Evolutionary conservation across 495 filamentous ascomycete species (phyloP).

Genomic region (Chaetomium fimeti): DNA sequence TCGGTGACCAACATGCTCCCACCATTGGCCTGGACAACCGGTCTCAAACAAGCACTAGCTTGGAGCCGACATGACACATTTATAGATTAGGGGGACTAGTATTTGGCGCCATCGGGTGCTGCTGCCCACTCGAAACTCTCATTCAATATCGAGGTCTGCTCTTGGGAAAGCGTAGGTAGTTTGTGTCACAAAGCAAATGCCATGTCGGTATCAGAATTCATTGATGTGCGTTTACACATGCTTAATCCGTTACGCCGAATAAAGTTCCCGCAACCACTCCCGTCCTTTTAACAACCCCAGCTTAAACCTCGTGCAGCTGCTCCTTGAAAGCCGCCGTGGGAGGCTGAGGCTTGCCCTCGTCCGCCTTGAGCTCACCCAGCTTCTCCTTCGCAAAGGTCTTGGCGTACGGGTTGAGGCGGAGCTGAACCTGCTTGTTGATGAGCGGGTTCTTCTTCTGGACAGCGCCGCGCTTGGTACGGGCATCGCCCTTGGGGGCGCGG

Average conservation of each 20-base stretch:
- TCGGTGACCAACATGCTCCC: background rate
- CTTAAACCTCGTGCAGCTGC: slow-evolving; percentile 44
- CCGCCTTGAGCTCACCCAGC: slow-evolving; percentile 44
- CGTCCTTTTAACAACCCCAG: slow-evolving; percentile 18
- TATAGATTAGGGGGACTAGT: background rate
- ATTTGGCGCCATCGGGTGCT: slow-evolving; percentile 1
- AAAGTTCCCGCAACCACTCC: slow-evolving; percentile 35
- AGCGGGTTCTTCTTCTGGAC: slow-evolving; percentile 99
- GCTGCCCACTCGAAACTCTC: slow-evolving; percentile 12
- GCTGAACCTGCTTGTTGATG: slow-evolving; percentile 93
- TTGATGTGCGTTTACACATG: slow-evolving; percentile 37
- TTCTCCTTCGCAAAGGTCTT: slow-evolving; percentile 74
- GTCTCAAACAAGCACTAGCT: background rate
- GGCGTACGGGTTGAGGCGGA: slow-evolving; percentile 96
- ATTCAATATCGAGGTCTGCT: slow-evolving; percentile 15
- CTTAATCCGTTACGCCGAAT: slow-evolving; percentile 42
- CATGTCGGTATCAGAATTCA: slow-evolving; percentile 41
- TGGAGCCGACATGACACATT: background rate
- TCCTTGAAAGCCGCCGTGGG: slow-evolving; percentile 40
- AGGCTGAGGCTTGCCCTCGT: slow-evolving; percentile 40
- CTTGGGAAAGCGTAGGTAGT: slow-evolving; percentile 8
- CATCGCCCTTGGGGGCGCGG: slow-evolving; percentile 80
- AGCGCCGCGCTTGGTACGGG: slow-evolving; percentile 80
- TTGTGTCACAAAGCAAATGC: slow-evolving; percentile 25
- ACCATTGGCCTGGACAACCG: background rate